phyloP scores from a whole-genome alignment of 1,284 basidiomycete species.

The Cryptococcus hybrid region DNA sequence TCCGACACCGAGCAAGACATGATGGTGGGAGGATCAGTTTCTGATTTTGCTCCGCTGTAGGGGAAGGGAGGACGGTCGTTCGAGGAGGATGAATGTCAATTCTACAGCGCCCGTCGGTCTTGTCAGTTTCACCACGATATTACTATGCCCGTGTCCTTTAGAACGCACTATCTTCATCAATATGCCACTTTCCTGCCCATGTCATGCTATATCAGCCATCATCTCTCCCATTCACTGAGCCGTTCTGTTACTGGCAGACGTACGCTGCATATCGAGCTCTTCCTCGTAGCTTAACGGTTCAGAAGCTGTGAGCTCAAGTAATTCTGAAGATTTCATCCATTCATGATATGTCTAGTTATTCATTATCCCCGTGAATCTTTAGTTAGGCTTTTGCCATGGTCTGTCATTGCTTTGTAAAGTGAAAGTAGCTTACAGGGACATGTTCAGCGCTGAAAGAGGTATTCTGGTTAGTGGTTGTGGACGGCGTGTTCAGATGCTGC shows the following conservation, averaged over 20 bases:
- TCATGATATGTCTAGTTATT: constrained; percentile 71
- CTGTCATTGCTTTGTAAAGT: background rate
- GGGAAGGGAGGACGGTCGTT: constrained; percentile 38
- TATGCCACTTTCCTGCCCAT: constrained; percentile 73
- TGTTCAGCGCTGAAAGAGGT: constrained; percentile 55
- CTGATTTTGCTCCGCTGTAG: constrained; percentile 23
- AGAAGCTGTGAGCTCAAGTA: constrained; percentile 79
- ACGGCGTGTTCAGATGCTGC: too few relatives aligned
- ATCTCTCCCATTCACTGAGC: background rate
- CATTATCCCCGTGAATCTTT: background rate
- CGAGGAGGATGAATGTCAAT: constrained; percentile 86
- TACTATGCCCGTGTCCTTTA: background rate
- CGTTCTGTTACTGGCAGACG: constrained; percentile 29
- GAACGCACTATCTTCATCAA: constrained; percentile 75
- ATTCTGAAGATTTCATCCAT: constrained; percentile 81
- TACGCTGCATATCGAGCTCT: constrained; percentile 91
- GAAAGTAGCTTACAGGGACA: constrained; percentile 56
- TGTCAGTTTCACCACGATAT: background rate
- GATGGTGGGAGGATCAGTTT: constrained; percentile 22
- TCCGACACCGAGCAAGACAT: constrained; percentile 57
- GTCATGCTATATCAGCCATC: background rate
- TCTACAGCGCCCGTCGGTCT: constrained; percentile 53
- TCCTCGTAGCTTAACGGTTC: constrained; percentile 78
- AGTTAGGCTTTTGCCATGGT: background rate
- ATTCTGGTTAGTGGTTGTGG: background rate